Percentiles rank a stretch among this genome's conserved stretches.
phyloP scores from a whole-genome alignment of 2,329 filamentous ascomycete species.

The Monosporascus sp. region DNA sequence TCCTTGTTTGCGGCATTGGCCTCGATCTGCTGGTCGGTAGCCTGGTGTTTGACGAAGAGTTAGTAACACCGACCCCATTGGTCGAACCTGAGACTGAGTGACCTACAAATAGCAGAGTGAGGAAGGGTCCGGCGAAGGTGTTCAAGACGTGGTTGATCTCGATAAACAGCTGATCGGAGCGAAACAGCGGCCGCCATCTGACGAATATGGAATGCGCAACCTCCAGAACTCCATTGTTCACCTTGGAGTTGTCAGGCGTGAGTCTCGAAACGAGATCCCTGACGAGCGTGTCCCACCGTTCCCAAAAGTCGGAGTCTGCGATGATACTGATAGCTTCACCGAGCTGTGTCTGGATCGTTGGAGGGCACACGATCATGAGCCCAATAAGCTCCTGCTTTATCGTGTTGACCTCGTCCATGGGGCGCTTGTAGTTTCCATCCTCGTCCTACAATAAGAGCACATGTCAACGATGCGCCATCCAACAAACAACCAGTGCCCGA shows the following conservation, averaged over 20 bases:
- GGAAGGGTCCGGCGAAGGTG: constrained; percentile 79
- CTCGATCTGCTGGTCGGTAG: constrained; percentile 66
- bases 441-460: constrained; percentile 56
- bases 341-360: constrained; percentile 84
- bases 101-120: constrained; percentile 69
- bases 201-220: constrained; percentile 98
- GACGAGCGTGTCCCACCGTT: constrained; percentile 92
- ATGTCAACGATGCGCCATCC: too few species aligned
- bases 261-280: constrained; percentile 87
- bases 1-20: constrained; percentile 71
- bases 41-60: constrained; percentile 30
- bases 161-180: constrained; percentile 84
- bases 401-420: constrained; percentile 72
- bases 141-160: constrained; percentile 94
- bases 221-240: constrained; percentile 92
- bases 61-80: neutral
- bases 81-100: neutral
- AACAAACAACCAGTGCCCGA: too few species aligned
- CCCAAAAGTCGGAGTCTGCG: constrained; percentile 96
- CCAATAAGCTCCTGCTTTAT: constrained; percentile 96
- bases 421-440: constrained; percentile 88
- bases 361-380: constrained; percentile 88
- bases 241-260: constrained; percentile 71
- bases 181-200: constrained; percentile 89
- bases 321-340: constrained; percentile 97